Percentiles rank a stretch among this genome's conserved stretches.
These are phyloP conservation scores for Novymonas esmeraldas DNA, from an alignment of 208 protist genomes.

Conservation along the genomic window DNA sequence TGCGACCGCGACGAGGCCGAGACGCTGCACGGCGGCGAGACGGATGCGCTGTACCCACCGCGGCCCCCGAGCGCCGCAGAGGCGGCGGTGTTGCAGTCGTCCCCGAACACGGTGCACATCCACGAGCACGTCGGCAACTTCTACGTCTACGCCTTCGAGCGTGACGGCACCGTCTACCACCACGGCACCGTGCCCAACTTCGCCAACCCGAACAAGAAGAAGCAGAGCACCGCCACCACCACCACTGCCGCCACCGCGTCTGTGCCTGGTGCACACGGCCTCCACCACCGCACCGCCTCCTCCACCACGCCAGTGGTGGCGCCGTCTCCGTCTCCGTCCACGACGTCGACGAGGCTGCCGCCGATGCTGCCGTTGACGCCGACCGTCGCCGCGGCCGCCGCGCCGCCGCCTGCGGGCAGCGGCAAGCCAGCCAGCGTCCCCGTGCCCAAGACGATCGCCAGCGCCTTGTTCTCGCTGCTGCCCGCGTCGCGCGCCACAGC, in stretches of 20 bases:
- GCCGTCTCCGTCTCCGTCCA: background rate
- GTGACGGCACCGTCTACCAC: slow-evolving; percentile 72
- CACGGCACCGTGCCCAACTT: slow-evolving; percentile 87
- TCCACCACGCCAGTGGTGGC: background rate
- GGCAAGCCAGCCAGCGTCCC: slow-evolving; percentile 12
- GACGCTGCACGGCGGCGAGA: slow-evolving; percentile 15
- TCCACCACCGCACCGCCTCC: background rate
- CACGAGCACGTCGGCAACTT: slow-evolving; percentile 78
- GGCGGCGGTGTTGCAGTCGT: slow-evolving; percentile 12
- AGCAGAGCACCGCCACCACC: background rate
- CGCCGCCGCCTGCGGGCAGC: background rate
- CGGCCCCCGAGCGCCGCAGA: slow-evolving; percentile 32
- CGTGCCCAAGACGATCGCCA: slow-evolving; percentile 23
- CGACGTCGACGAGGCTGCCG: slow-evolving; percentile 3
- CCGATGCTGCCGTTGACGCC: background rate
- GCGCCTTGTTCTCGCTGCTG: slow-evolving; percentile 30
- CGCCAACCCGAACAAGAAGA: slow-evolving; percentile 84
- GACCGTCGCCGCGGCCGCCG: background rate
- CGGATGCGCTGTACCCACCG: slow-evolving; percentile 20
- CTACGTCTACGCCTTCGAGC: slow-evolving; percentile 78
- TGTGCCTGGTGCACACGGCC: background rate
- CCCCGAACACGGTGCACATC: slow-evolving; percentile 37
- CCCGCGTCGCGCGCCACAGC: slow-evolving; percentile 12
- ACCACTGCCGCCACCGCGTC: background rate
- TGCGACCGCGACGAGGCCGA: slow-evolving; percentile 18